Evolutionary conservation across 768 basidiomycete species (phyloP).

Genomic region (Tephrocybe sp.): DNA sequence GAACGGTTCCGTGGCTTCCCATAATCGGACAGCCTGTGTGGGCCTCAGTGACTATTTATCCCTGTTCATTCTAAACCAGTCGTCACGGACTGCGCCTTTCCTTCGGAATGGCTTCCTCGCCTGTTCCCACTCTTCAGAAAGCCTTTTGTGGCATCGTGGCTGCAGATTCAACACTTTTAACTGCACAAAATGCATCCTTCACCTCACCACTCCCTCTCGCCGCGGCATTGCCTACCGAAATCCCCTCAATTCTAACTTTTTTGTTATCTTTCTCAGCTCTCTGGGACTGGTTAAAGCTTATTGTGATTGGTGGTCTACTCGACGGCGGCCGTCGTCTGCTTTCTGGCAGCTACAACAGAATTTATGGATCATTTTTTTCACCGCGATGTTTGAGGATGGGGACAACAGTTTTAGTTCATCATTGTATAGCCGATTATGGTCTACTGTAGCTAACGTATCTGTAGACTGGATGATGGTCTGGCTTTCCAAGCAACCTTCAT

Average conservation of each 20-base stretch:
- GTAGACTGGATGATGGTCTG: slow-evolving; percentile 60
- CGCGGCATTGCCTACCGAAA: slow-evolving; percentile 10
- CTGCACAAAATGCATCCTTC: neutral
- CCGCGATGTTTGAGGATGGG: slow-evolving; percentile 45
- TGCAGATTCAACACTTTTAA: slow-evolving; percentile 12
- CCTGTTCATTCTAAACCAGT: neutral
- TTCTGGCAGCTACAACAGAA: slow-evolving; percentile 28
- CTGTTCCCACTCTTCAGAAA: slow-evolving; percentile 23
- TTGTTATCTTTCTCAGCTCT: slow-evolving; percentile 40
- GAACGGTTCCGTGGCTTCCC: neutral
- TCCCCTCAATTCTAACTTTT: slow-evolving; percentile 16
- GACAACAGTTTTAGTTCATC: slow-evolving; percentile 29
- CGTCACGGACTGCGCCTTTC: neutral
- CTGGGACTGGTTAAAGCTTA: slow-evolving; percentile 50
- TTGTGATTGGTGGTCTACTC: slow-evolving; percentile 49
- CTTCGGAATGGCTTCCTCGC: slow-evolving; percentile 7
- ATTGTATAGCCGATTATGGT: neutral
- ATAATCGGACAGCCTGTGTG: neutral
- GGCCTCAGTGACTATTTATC: neutral
- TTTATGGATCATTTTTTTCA: slow-evolving; percentile 46
- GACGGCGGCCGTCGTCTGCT: slow-evolving; percentile 45
- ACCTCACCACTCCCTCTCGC: neutral
- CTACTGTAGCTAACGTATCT: neutral
- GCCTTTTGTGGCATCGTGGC: slow-evolving; percentile 35
- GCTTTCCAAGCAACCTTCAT: slow-evolving; percentile 51